Evolutionary conservation across 352 stramenopile species (phyloP), one percentile per base, ranked within the genome.

Genomic region (Aphanomyces stellatus): DNA sequence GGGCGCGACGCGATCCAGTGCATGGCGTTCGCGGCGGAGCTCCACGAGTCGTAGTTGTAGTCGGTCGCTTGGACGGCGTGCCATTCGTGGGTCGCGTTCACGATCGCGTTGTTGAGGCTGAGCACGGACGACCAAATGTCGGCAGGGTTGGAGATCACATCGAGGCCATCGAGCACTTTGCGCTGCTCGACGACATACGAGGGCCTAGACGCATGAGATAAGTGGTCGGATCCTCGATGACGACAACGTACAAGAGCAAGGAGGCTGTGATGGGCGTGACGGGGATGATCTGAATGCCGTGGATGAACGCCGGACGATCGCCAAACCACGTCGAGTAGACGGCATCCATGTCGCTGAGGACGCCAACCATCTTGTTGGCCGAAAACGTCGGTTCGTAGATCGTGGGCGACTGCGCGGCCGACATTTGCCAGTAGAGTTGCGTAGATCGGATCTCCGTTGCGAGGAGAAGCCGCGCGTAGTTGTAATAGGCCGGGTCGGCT

Each of bases 341-440:
- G 51, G 82, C 85, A 57, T 76, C 86, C 69, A 88, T 81, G 53
- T 90, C 85, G 27, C 81, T 84, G 4, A 92, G 75, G 34, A 91
- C 81, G 22, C 87, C 87, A 31, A 90, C 79, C 80, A 95, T 92
- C 33, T 76, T 74, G 69, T 92, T 91, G 63, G 79, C 71, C 22
- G 84, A 76, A 62, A 93, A 95, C 7, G 77, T 55, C 4, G 81
- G 77, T 57, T 90, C 82, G 71, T 93, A 92, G 43, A 91, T 88
- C 40, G 78, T 66, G 3, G 33, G 30, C 31, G 81, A 88, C 72
- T 88, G 82, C 35, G 75, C 40, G 24, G 68, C 56, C 22, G 51
- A 53, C 79, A 99, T 98, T 62, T 98, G 96, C 94, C 95, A 99
- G 81, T 99, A 99, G 49, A 84, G 95, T 71, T 98, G 93, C 28